A percentile compares a stretch with the other conserved stretches of the same genome.
Evolutionary conservation across 352 stramenopile species (phyloP).

Genomic region (Phytophthora cryptogea): DNA sequence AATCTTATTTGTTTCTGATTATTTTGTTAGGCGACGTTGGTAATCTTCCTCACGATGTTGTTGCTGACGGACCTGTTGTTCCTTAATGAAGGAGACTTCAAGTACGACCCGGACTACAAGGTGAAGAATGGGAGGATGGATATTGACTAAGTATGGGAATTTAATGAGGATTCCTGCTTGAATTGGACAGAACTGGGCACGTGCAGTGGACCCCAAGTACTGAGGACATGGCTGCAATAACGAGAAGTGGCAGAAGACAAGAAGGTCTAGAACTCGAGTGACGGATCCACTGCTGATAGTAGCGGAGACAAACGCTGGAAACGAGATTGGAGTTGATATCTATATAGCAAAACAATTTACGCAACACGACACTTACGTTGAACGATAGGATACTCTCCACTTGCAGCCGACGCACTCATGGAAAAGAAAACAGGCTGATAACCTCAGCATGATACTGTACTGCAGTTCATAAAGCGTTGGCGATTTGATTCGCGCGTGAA

Average conservation of each 20-base stretch:
- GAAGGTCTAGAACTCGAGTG: not conserved
- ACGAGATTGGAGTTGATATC: constrained; percentile 21
- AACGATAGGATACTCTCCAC: constrained; percentile 12
- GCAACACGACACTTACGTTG: constrained; percentile 12
- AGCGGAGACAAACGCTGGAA: constrained; percentile 1
- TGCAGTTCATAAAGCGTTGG: not conserved
- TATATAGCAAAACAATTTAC: constrained; percentile 34
- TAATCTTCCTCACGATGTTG: constrained; percentile 78
- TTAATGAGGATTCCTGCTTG: constrained; percentile 16
- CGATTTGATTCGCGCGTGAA: not conserved
- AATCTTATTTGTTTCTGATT: constrained; percentile 1
- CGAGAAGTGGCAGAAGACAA: not conserved
- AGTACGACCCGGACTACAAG: constrained; percentile 88
- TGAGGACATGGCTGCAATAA: constrained; percentile 25
- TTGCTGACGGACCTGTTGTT: constrained; percentile 77
- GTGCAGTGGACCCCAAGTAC: constrained; percentile 79
- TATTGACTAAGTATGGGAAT: not conserved
- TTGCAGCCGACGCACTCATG: constrained; percentile 3
- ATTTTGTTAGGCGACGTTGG: constrained; percentile 58
- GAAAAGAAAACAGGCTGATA: not conserved
- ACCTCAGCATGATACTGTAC: not conserved
- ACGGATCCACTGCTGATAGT: not conserved
- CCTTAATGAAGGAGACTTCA: constrained; percentile 73
- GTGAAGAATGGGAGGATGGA: constrained; percentile 24
- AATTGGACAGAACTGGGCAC: constrained; percentile 66